Percentiles rank a stretch among this genome's conserved stretches.
phyloP scores from a whole-genome alignment of 164 flowering plant genomes.

The Piper betle region DNA sequence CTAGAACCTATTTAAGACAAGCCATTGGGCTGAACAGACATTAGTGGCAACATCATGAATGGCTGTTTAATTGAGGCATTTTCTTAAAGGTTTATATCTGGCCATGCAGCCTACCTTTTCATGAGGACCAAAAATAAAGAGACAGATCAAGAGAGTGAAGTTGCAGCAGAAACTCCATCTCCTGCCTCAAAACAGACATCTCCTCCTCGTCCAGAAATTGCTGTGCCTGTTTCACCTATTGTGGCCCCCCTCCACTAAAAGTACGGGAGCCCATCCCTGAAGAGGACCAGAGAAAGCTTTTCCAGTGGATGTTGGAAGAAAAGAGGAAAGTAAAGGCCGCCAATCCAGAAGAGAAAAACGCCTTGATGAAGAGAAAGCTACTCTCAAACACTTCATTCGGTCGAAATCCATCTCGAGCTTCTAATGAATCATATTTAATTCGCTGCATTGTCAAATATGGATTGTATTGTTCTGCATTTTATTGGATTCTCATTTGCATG shows the following conservation, averaged over 20 bases:
- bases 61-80: neutral
- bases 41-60: neutral
- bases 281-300: constrained; percentile 59
- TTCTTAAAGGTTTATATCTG: neutral
- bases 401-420: constrained; percentile 42
- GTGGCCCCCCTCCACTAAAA: constrained; percentile 15
- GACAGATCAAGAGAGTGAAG: constrained; percentile 14
- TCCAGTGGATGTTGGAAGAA: constrained; percentile 82
- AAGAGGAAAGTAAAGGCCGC: constrained; percentile 63
- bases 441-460: neutral
- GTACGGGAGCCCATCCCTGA: constrained; percentile 47
- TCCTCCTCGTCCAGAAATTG: neutral
- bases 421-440: neutral
- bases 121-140: constrained; percentile 52
- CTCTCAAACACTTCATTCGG: constrained; percentile 65
- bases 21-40: neutral
- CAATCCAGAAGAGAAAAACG: constrained; percentile 53
- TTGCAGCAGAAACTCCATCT: constrained; percentile 11
- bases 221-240: neutral
- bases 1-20: neutral
- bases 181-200: constrained; percentile 8
- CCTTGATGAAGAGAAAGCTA: constrained; percentile 78
- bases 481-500: neutral
- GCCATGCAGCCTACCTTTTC: constrained; percentile 51
- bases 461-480: neutral